Percentiles rank a stretch among this genome's conserved stretches.
These are phyloP conservation scores for Tulasnella calospora DNA, from an alignment of 768 basidiomycete genomes.

Conservation along the genomic window DNA sequence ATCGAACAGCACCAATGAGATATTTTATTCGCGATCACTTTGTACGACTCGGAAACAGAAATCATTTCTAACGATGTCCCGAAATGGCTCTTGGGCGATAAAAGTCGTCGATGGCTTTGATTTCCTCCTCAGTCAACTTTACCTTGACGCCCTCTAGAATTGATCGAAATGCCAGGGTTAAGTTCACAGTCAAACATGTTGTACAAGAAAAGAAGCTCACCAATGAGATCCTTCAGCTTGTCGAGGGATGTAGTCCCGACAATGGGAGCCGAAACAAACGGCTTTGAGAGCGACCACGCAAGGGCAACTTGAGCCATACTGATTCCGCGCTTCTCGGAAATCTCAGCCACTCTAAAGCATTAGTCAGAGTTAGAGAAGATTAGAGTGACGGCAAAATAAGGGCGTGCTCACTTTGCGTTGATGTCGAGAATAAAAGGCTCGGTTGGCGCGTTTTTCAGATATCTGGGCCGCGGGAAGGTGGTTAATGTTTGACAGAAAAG, in stretches of 20 bases:
- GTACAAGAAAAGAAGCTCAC: constrained; percentile 37
- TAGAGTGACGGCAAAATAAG: background rate
- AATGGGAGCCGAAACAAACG: constrained; percentile 20
- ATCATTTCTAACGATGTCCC: no score
- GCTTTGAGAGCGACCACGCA: constrained; percentile 29
- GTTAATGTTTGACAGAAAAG: background rate
- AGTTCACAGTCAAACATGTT: background rate
- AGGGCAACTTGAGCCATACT: constrained; percentile 37
- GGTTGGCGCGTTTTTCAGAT: background rate
- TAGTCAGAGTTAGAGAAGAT: background rate
- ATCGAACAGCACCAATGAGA: no score
- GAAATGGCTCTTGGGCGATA: constrained; percentile 36
- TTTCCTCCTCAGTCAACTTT: constrained; percentile 37
- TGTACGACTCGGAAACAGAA: no score
- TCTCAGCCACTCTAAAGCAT: constrained; percentile 30
- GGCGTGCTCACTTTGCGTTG: background rate
- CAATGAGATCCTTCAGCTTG: constrained; percentile 45
- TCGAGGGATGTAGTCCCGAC: constrained; percentile 20
- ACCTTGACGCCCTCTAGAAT: constrained; percentile 7
- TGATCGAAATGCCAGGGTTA: background rate
- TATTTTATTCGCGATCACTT: no score
- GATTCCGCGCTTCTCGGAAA: constrained; percentile 34
- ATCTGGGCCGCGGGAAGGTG: background rate
- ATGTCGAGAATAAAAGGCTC: background rate
- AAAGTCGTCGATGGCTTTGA: constrained; percentile 34